Conservation (phyloP, 106 monocot genomes). For the Dactylorhiza incarnata region DNA sequence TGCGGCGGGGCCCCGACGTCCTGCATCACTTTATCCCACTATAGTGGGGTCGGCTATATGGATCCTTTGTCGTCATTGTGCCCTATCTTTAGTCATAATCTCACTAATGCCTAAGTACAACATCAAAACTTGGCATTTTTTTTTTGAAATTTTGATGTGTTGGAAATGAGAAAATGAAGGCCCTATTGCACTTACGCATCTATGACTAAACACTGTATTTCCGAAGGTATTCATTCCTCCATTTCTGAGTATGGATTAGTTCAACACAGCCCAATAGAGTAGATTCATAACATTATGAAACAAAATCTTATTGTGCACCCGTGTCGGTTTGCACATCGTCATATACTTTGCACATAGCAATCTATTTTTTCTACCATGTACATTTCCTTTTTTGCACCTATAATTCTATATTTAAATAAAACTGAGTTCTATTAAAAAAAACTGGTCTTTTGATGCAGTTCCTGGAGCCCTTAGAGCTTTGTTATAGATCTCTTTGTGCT, state of each 20-base stretch:
- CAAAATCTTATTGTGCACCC: background rate
- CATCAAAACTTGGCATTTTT: background rate
- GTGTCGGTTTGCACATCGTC: background rate
- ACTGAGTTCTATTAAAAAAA: background rate
- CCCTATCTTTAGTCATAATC: no score
- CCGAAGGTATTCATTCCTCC: background rate
- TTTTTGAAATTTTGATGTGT: background rate
- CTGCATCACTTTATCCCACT: no score
- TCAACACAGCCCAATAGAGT: no score
- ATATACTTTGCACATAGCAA: background rate
- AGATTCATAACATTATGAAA: no score
- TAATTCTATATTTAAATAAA: background rate
- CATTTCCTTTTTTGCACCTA: background rate
- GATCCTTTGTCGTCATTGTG: no score
- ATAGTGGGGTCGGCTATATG: no score
- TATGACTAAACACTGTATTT: background rate
- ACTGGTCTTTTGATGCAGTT: constrained; percentile 33
- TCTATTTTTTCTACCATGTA: background rate
- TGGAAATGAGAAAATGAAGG: background rate
- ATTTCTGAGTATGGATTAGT: background rate
- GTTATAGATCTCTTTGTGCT: constrained; percentile 74
- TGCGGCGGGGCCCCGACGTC: no score
- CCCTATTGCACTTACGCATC: background rate
- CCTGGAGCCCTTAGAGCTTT: constrained; percentile 92
- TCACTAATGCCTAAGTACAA: no score